Conservation (phyloP, 2,329 filamentous ascomycete genomes). For the Aspergillus ibericus region DNA sequence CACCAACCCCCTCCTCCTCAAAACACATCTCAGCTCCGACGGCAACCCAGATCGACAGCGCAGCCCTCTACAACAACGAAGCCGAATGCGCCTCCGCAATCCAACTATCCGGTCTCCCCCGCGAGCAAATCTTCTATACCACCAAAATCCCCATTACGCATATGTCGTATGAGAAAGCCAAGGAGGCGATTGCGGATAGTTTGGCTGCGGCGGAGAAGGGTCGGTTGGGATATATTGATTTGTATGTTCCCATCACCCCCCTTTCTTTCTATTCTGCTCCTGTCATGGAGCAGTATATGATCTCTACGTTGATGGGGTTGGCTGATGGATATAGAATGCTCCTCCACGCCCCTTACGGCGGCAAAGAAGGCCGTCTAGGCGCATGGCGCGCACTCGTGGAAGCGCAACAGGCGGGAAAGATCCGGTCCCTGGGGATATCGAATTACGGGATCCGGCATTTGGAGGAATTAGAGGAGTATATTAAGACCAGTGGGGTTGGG, state of each 20-base stretch:
- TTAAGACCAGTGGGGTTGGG: slow-evolving; percentile 40
- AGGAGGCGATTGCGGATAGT: slow-evolving; percentile 63
- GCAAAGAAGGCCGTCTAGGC: slow-evolving; percentile 39
- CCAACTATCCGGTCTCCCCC: slow-evolving; percentile 51
- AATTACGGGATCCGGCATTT: slow-evolving; percentile 44
- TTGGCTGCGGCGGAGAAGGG: slow-evolving; percentile 56
- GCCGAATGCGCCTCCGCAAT: slow-evolving; percentile 56
- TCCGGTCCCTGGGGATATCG: slow-evolving; percentile 44
- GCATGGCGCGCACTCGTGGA: slow-evolving; percentile 44
- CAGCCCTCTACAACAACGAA: slow-evolving; percentile 60
- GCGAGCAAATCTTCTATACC: slow-evolving; percentile 62
- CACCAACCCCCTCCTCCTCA: not conserved
- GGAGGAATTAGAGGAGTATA: slow-evolving; percentile 43
- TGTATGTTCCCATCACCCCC: slow-evolving; percentile 38
- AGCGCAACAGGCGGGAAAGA: slow-evolving; percentile 39
- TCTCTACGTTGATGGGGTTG: not conserved
- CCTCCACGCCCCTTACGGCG: slow-evolving; percentile 42
- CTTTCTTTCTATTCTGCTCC: no score
- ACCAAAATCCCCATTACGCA: slow-evolving; percentile 56
- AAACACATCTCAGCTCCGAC: not conserved
- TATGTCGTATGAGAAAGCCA: slow-evolving; percentile 65
- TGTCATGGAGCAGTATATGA: no score
- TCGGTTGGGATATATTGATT: slow-evolving; percentile 66
- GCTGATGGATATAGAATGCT: slow-evolving; percentile 29
- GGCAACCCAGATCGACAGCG: slow-evolving; percentile 54